Evolutionary conservation across 2,329 filamentous ascomycete genomes (phyloP), one percentile per base, ranked within the genome.

Genomic region (Emericellopsis cladophorae): DNA sequence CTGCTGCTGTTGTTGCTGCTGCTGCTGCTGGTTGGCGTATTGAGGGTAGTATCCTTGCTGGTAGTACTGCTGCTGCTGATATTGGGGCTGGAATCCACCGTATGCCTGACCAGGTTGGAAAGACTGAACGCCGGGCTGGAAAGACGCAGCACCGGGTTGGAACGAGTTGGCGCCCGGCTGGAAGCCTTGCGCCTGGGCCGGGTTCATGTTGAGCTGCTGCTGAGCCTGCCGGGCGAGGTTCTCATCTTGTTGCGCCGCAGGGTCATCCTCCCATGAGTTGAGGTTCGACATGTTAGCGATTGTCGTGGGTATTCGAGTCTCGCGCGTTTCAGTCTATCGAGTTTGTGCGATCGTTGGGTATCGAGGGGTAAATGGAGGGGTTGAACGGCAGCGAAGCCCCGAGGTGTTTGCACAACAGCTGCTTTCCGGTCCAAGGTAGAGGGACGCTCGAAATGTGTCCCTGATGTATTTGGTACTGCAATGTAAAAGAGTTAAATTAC

Each of bases 221-320:
- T 82, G 76, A 31, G 84, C 67, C 69, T 89, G 84, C 53, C 79
- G 79, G 46, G 84, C 76, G 61, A 94, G 77, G 59, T 76, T 76
- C 53, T 85, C 82, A 54, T 89, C 82, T 69, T 86, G 81, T 69
- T 85, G 81, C 47, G 77, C 79, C 42, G 81, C 71, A 54, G 81
- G 79, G 55, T 89, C 85, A 56, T 94, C 87, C 67, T 96, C 89
- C 85, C 92, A 96, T 47, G 88, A 95, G 62, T 94, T 88, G 55
- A 87, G 84, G 62, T 89, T 80, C 53, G 89, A 83, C 88, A 95
- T 95, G 56, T 42, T 72, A 4, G 32, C 32, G 26, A 22, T 40
- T 21, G 32, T 32, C 15, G 26, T 18, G 18, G 5, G 6, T 22
- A 21, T 40, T 15, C 21, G 16, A 26, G 21, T 29, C 22, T 26